Evolutionary conservation across 225 moss, liverwort and hornwort genomes (phyloP).

Genomic region (Lunularia cruciata): DNA sequence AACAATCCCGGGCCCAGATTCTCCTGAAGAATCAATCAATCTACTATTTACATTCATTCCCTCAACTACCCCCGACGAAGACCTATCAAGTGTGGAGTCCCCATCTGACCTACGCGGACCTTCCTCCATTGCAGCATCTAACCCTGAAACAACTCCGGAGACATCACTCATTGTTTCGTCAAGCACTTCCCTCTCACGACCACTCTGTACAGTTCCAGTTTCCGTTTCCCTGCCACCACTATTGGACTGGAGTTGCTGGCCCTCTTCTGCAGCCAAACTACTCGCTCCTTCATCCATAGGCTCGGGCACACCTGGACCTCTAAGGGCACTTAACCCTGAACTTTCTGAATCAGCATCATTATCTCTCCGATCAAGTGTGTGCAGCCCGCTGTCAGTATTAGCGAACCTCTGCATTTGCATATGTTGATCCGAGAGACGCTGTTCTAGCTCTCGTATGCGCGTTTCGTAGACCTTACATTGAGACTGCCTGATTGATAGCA

Average conservation of each 20-base stretch:
- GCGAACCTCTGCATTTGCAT: slow-evolving; percentile 72
- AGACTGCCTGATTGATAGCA: slow-evolving; percentile 68
- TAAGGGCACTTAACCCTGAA: slow-evolving; percentile 73
- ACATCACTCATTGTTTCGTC: slow-evolving; percentile 91
- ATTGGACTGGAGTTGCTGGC: slow-evolving; percentile 58
- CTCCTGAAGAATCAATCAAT: slow-evolving; percentile 28
- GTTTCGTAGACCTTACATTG: slow-evolving; percentile 83
- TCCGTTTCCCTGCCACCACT: slow-evolving; percentile 55
- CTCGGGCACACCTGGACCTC: slow-evolving; percentile 59
- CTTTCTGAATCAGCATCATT: slow-evolving; percentile 66
- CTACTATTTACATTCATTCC: slow-evolving; percentile 44
- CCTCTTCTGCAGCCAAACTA: slow-evolving; percentile 46
- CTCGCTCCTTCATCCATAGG: slow-evolving; percentile 93
- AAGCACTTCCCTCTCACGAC: slow-evolving; percentile 59
- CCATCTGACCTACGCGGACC: slow-evolving; percentile 39
- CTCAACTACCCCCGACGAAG: slow-evolving; percentile 45
- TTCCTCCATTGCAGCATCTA: slow-evolving; percentile 63
- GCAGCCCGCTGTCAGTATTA: slow-evolving; percentile 32
- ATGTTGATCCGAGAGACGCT: slow-evolving; percentile 84
- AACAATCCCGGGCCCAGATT: slow-evolving; percentile 39
- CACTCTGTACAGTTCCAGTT: slow-evolving; percentile 48
- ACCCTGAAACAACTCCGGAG: slow-evolving; percentile 63
- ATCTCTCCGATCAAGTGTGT: slow-evolving; percentile 47
- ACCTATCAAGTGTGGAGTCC: slow-evolving; percentile 27
- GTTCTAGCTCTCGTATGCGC: slow-evolving; percentile 93